Conservation (phyloP, 208 protist genomes). For the Leishmania martiniquensis region DNA sequence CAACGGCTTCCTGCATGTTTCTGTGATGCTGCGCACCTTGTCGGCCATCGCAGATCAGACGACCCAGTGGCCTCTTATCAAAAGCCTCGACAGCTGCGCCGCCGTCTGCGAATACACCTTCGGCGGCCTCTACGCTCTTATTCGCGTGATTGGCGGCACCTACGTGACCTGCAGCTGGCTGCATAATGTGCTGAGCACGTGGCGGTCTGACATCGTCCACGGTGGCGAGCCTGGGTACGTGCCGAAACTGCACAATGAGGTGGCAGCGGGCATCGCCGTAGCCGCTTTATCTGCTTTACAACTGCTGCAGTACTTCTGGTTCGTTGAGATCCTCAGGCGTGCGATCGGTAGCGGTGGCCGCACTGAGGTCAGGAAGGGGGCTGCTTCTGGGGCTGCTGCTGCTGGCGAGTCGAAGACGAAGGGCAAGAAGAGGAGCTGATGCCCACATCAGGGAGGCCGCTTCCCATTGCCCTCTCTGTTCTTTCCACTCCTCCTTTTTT, state of each 20-base stretch:
- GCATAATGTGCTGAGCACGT: constrained; percentile 25
- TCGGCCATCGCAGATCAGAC: constrained; percentile 16
- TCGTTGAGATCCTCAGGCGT: constrained; percentile 66
- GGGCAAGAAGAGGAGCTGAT: constrained; percentile 1
- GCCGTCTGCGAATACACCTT: constrained; percentile 63
- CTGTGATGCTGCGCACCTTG: constrained; percentile 52
- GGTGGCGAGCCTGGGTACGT: constrained; percentile 32
- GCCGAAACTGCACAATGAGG: constrained; percentile 58
- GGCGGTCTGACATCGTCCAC: constrained; percentile 36
- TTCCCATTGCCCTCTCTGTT: background rate
- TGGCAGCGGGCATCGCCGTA: constrained; percentile 52
- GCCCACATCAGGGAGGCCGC: background rate
- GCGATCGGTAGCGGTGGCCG: constrained; percentile 23
- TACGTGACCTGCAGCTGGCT: constrained; percentile 59
- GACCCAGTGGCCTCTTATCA: constrained; percentile 27
- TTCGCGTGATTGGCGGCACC: constrained; percentile 74
- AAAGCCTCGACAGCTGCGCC: constrained; percentile 19
- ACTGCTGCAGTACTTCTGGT: constrained; percentile 85
- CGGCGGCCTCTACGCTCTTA: constrained; percentile 59
- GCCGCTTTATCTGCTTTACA: constrained; percentile 55
- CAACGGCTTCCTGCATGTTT: constrained; percentile 75
- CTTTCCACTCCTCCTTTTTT: background rate
- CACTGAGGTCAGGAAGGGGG: background rate
- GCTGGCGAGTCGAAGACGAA: background rate
- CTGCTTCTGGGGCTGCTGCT: background rate